Evolutionary conservation across 1,139 yeast genomes (phyloP).

Genomic region (Geotrichum histeridarum): DNA sequence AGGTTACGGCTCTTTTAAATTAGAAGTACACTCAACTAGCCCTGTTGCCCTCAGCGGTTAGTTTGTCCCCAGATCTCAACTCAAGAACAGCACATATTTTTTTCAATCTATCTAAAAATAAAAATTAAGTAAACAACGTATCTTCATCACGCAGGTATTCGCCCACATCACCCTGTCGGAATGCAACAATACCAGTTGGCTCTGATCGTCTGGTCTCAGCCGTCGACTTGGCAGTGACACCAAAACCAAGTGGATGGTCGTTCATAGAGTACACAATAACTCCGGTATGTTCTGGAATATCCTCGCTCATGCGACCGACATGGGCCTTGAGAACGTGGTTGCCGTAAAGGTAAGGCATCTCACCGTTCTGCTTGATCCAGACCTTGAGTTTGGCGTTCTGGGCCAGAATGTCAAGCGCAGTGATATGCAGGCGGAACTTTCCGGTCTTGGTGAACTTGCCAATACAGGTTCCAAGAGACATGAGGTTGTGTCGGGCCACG

Average conservation of each 20-base stretch:
- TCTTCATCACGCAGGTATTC: conserved; percentile 98
- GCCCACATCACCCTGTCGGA: conserved; percentile 96
- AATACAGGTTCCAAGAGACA: conserved; percentile 88
- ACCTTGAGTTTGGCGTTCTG: conserved; percentile 88
- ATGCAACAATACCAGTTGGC: conserved; percentile 92
- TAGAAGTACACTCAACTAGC: conserved; percentile 23
- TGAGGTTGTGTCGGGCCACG: conserved; percentile 78
- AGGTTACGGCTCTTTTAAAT: conserved; percentile 27
- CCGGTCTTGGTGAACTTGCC: conserved; percentile 98
- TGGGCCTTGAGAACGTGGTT: conserved; percentile 96
- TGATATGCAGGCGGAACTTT: conserved; percentile 88
- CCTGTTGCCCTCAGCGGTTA: conserved; percentile 18
- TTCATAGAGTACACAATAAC: conserved; percentile 85
- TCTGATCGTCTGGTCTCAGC: conserved; percentile 79
- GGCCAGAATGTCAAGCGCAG: conserved; percentile 77
- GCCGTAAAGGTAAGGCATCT: conserved; percentile 96
- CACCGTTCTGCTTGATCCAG: conserved; percentile 96
- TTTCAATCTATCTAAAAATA: not conserved
- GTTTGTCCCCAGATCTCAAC: not conserved
- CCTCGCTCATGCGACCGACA: conserved; percentile 93
- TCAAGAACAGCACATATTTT: not conserved
- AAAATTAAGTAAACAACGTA: conserved; percentile 68
- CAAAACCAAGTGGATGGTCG: conserved; percentile 92
- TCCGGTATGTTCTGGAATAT: conserved; percentile 97
- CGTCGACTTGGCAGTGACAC: conserved; percentile 92